Evolutionary conservation across 2,329 filamentous ascomycete genomes (phyloP).

Genomic region (Colletotrichum spinosum): DNA sequence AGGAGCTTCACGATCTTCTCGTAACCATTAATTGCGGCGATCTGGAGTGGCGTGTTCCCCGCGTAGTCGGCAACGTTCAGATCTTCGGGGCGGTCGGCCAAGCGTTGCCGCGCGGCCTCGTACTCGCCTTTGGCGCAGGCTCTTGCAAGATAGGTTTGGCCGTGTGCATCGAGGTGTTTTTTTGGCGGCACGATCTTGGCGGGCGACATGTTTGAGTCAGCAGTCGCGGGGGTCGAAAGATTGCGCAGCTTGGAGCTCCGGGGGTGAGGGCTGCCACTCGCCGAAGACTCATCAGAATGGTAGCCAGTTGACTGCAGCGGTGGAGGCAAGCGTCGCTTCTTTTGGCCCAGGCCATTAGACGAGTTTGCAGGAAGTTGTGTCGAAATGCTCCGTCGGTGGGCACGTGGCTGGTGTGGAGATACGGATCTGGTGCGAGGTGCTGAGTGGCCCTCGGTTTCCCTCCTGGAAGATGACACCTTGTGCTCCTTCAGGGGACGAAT

Average conservation of each 20-base stretch:
- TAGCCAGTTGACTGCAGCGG: slow-evolving; percentile 73
- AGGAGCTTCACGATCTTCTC: slow-evolving; percentile 89
- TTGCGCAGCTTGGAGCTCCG: slow-evolving; percentile 69
- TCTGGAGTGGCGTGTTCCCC: slow-evolving; percentile 95
- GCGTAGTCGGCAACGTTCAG: slow-evolving; percentile 92
- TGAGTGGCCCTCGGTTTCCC: slow-evolving; percentile 47
- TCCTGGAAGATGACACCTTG: slow-evolving; percentile 47
- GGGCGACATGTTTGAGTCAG: slow-evolving; percentile 73
- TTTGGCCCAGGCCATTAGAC: slow-evolving; percentile 66
- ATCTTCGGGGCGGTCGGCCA: slow-evolving; percentile 85
- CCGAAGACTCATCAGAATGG: slow-evolving; percentile 75
- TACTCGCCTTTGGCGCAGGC: slow-evolving; percentile 89
- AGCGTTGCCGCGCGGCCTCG: slow-evolving; percentile 79
- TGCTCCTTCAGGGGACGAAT: slow-evolving; percentile 41
- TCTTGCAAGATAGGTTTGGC: slow-evolving; percentile 89
- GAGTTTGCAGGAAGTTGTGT: slow-evolving; percentile 69
- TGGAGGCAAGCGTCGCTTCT: slow-evolving; percentile 71
- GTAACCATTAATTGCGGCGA: slow-evolving; percentile 88
- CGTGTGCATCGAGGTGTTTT: slow-evolving; percentile 91
- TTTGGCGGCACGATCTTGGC: slow-evolving; percentile 79
- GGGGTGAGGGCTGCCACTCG: slow-evolving; percentile 69
- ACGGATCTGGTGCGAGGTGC: slow-evolving; percentile 57
- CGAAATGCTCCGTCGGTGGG: slow-evolving; percentile 73
- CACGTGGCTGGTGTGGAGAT: slow-evolving; percentile 68
- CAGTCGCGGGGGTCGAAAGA: slow-evolving; percentile 65